phyloP scores from a whole-genome alignment of 2,329 filamentous ascomycete species.

The Phaeophleospora eucalypticola region DNA sequence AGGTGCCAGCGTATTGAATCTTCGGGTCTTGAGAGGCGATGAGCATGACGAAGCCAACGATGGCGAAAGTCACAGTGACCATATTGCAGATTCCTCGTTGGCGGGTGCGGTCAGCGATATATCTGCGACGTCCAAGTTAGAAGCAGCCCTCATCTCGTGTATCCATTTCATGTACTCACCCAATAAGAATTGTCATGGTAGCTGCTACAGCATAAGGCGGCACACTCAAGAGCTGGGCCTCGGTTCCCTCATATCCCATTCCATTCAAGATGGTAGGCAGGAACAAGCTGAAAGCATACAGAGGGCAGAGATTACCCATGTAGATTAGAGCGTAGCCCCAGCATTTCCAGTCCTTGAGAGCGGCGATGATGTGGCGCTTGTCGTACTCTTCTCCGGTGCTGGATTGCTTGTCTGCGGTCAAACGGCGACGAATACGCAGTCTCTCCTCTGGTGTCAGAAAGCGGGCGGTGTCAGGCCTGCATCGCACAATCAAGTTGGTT shows the following conservation, averaged over 20 bases:
- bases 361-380: constrained; percentile 25
- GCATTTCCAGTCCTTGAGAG: constrained; percentile 76
- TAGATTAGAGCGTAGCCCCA: constrained; percentile 71
- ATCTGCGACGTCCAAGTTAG: too few species aligned
- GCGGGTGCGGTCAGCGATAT: constrained; percentile 68
- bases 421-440: constrained; percentile 22
- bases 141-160: too few species aligned
- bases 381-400: constrained; percentile 26
- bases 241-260: constrained; percentile 44
- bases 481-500: too few species aligned
- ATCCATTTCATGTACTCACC: too few species aligned
- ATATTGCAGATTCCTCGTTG: constrained; percentile 80
- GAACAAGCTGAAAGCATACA: constrained; percentile 34
- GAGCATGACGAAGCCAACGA: constrained; percentile 78
- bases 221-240: constrained; percentile 56
- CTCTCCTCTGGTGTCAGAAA: constrained; percentile 51
- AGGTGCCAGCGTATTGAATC: constrained; percentile 48
- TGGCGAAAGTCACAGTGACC: constrained; percentile 61
- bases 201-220: constrained; percentile 66
- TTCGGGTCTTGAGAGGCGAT: constrained; percentile 60
- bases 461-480: constrained; percentile 47
- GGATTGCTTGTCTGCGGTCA: constrained; percentile 26
- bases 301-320: constrained; percentile 50
- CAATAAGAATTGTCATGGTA: constrained; percentile 62
- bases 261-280: constrained; percentile 29